Conservation (phyloP, 106 monocot species). For the Phalaenopsis aphrodite region DNA sequence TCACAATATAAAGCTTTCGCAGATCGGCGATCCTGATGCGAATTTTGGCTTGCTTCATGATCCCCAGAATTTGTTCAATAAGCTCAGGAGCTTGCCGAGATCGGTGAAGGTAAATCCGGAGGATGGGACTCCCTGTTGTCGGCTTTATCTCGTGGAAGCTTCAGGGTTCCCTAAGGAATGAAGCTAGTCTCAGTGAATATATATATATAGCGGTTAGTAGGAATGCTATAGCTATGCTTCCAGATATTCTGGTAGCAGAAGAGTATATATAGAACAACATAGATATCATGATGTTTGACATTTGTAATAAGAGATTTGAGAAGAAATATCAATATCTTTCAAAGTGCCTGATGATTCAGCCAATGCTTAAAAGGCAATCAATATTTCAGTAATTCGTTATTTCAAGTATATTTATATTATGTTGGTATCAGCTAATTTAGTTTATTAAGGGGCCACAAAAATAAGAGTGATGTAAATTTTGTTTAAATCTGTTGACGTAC, state of each 20-base stretch:
- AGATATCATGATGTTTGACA: neutral
- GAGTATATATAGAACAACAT: neutral
- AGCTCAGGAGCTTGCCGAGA: constrained; percentile 66
- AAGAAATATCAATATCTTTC: neutral
- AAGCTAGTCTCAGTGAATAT: neutral
- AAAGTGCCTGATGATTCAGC: neutral
- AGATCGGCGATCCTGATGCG: constrained; percentile 83
- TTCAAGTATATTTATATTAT: too few relatives aligned
- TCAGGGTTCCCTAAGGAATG: constrained; percentile 34
- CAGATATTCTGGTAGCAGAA: neutral
- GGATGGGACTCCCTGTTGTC: constrained; percentile 73
- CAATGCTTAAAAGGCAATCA: neutral
- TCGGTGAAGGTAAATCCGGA: constrained; percentile 51
- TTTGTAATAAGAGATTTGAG: neutral
- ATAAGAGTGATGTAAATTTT: too few relatives aligned
- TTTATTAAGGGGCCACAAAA: too few relatives aligned
- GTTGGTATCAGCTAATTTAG: too few relatives aligned
- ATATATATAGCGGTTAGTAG: too few relatives aligned
- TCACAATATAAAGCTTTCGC: constrained; percentile 45
- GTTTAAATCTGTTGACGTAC: too few relatives aligned
- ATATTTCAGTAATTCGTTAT: neutral
- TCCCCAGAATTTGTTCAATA: constrained; percentile 68
- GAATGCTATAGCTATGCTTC: too few relatives aligned
- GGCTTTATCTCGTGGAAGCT: constrained; percentile 80
- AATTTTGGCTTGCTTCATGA: constrained; percentile 70